Percentiles rank a stretch among this genome's conserved stretches.
Evolutionary conservation across 495 filamentous ascomycete species (phyloP).

Genomic region (Rusavskia elegans): DNA sequence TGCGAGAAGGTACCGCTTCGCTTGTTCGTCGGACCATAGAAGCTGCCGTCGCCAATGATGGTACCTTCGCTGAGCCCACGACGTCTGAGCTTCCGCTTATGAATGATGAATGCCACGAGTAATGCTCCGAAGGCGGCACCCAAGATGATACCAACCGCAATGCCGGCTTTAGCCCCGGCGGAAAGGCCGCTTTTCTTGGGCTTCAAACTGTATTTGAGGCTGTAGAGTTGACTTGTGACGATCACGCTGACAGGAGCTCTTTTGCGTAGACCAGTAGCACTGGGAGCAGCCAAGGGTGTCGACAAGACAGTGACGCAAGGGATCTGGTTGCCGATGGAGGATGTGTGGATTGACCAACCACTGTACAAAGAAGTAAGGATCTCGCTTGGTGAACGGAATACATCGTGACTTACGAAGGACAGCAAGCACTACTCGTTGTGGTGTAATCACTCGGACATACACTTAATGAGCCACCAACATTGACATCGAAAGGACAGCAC

Average conservation of each 20-base stretch:
- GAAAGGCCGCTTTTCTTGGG: constrained; percentile 1
- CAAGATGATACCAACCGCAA: constrained; percentile 6
- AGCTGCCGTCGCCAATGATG: not conserved
- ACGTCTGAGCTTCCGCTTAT: constrained; percentile 1
- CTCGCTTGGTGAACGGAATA: not conserved
- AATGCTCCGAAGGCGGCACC: not conserved
- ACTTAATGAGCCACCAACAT: constrained; percentile 8
- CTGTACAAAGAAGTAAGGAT: not conserved
- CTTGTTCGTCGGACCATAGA: not conserved
- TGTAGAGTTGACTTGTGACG: constrained; percentile 10
- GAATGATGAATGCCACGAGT: constrained; percentile 5
- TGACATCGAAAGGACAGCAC: constrained; percentile 14
- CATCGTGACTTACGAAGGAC: constrained; percentile 13
- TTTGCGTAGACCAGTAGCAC: not conserved
- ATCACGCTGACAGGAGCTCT: constrained; percentile 8
- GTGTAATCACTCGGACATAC: constrained; percentile 14
- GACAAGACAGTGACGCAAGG: constrained; percentile 12
- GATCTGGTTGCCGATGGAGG: constrained; percentile 10
- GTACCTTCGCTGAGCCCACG: not conserved
- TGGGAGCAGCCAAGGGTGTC: constrained; percentile 4
- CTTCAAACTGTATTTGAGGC: constrained; percentile 10
- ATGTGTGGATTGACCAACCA: constrained; percentile 15
- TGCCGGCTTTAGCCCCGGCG: constrained; percentile 12
- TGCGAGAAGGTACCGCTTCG: not conserved
- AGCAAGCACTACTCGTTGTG: constrained; percentile 13